Percentiles rank a stretch among this genome's conserved stretches.
phyloP scores from a whole-genome alignment of 2,329 filamentous ascomycete genomes.

The Xylaria multiplex region DNA sequence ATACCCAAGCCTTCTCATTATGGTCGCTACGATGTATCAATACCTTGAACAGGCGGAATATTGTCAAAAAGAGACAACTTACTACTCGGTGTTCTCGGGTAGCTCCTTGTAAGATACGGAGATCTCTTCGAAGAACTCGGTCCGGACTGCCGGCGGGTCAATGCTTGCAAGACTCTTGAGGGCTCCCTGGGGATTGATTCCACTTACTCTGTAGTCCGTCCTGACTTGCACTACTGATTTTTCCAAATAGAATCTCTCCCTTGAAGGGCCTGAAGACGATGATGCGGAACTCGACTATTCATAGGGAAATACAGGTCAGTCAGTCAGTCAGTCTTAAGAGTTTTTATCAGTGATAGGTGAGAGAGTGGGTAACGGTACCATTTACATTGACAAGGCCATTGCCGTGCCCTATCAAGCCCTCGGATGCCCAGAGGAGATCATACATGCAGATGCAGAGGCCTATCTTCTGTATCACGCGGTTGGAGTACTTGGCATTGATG shows the following conservation, averaged over 20 bases:
- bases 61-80: conserved; percentile 50
- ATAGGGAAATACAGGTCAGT: conserved; percentile 4
- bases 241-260: conserved; percentile 87
- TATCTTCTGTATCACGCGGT: conserved; percentile 90
- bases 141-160: conserved; percentile 66
- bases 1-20: conserved; percentile 84
- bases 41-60: conserved; percentile 35
- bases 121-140: conserved; percentile 95
- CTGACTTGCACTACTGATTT: conserved; percentile 78
- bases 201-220: conserved; percentile 77
- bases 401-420: conserved; percentile 93
- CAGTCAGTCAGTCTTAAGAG: background rate
- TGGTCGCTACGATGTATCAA: conserved; percentile 65
- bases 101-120: conserved; percentile 79
- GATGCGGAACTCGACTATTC: conserved; percentile 86
- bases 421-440: conserved; percentile 87
- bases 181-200: conserved; percentile 36
- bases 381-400: conserved; percentile 95
- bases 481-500: conserved; percentile 96
- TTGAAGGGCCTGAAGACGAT: conserved; percentile 97
- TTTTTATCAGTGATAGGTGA: background rate
- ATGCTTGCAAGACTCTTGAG: background rate
- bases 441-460: conserved; percentile 94
- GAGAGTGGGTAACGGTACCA: conserved; percentile 59
- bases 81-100: conserved; percentile 81